A percentile compares a stretch with the other conserved stretches of the same genome.
phyloP scores from a whole-genome alignment of 495 filamentous ascomycete genomes.

The Penicillium taxi region DNA sequence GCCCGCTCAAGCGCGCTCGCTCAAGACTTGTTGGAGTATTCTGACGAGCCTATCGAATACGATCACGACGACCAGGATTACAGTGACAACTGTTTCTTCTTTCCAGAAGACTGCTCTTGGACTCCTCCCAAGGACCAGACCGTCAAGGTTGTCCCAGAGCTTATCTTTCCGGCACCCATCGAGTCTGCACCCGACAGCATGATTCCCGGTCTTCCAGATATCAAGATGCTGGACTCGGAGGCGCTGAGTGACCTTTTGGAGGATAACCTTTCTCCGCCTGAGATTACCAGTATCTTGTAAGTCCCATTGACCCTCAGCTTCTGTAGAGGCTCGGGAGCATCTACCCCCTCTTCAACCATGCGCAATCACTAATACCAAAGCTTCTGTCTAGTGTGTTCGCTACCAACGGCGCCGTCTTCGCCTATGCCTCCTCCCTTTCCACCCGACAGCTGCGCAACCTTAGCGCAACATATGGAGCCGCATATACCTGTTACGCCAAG shows the following conservation, averaged over 20 bases:
- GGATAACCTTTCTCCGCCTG: conserved; percentile 41
- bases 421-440: conserved; percentile 36
- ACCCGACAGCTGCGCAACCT: conserved; percentile 39
- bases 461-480: conserved; percentile 41
- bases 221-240: conserved; percentile 43
- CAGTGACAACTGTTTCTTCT: conserved; percentile 41
- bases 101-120: conserved; percentile 42
- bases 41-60: conserved; percentile 42
- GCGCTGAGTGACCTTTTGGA: conserved; percentile 40
- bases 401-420: conserved; percentile 43
- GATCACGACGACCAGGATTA: conserved; percentile 42
- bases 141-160: conserved; percentile 14
- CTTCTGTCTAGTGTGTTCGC: conserved; percentile 27
- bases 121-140: conserved; percentile 30
- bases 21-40: conserved; percentile 33
- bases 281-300: conserved; percentile 43
- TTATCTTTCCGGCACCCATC: neutral
- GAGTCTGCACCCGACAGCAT: conserved; percentile 26
- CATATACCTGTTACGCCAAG: conserved; percentile 42
- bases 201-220: conserved; percentile 42
- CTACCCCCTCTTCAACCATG: neutral
- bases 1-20: conserved; percentile 33
- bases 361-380: neutral
- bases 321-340: too few species aligned
- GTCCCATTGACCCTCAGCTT: neutral